These are phyloP conservation scores for Aspergillus jensenii DNA, from an alignment of 2,329 filamentous ascomycete species.

Conservation along the genomic window DNA sequence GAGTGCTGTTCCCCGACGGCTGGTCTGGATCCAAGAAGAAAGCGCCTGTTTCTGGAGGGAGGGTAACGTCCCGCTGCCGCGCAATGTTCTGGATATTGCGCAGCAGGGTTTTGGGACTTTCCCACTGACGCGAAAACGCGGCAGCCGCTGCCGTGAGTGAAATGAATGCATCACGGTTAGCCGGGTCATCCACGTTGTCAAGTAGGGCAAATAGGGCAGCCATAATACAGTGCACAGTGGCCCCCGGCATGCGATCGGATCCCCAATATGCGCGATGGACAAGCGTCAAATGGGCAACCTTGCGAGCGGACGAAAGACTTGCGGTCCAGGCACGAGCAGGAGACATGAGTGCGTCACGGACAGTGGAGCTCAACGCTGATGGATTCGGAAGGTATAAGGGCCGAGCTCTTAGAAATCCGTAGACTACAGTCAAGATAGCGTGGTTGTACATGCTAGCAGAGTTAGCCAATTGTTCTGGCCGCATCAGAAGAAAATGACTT, in stretches of 20 bases:
- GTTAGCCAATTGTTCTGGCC: neutral
- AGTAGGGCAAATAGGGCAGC: constrained; percentile 30
- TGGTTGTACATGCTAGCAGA: constrained; percentile 38
- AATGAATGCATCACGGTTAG: constrained; percentile 26
- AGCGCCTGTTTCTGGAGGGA: constrained; percentile 23
- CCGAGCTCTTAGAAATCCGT: constrained; percentile 19
- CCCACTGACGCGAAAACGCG: constrained; percentile 26
- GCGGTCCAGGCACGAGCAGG: constrained; percentile 13
- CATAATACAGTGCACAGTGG: constrained; percentile 30
- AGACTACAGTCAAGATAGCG: constrained; percentile 35
- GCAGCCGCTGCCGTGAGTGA: constrained; percentile 23
- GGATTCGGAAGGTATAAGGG: neutral
- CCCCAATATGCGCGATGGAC: constrained; percentile 30
- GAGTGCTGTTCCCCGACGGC: neutral
- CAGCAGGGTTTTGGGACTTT: constrained; percentile 7
- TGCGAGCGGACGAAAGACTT: constrained; percentile 26
- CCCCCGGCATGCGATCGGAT: constrained; percentile 32
- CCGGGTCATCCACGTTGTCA: constrained; percentile 21
- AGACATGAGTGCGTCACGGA: constrained; percentile 8
- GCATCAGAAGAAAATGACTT: neutral
- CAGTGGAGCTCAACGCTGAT: neutral
- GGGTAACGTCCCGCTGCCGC: constrained; percentile 14
- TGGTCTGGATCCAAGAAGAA: constrained; percentile 21
- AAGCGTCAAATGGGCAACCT: constrained; percentile 26
- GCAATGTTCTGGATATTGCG: constrained; percentile 21